phyloP scores from a whole-genome alignment of 1,139 yeast species.

The Blastobotrys proliferans region DNA sequence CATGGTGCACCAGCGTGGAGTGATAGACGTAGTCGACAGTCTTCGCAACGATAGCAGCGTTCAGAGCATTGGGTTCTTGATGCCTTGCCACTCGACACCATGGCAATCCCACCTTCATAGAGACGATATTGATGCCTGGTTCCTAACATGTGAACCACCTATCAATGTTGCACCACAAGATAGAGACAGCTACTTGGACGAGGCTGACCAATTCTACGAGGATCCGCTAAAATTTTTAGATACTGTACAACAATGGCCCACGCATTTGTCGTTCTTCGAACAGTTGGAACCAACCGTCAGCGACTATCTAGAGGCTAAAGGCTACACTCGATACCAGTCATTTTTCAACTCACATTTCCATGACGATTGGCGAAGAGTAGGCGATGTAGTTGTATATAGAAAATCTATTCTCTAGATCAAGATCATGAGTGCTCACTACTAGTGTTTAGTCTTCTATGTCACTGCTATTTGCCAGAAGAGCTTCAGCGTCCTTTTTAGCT shows the following conservation, averaged over 20 bases:
- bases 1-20: constrained; percentile 78
- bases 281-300: constrained; percentile 48
- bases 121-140: constrained; percentile 55
- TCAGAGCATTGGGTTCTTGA: constrained; percentile 66
- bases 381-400: constrained; percentile 65
- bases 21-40: constrained; percentile 57
- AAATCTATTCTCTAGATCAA: neutral
- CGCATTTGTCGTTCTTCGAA: constrained; percentile 67
- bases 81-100: constrained; percentile 98
- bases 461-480: constrained; percentile 2
- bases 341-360: constrained; percentile 79
- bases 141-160: constrained; percentile 92
- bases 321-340: constrained; percentile 39
- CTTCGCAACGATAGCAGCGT: constrained; percentile 45
- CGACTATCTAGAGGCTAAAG: constrained; percentile 38
- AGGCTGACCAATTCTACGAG: constrained; percentile 77
- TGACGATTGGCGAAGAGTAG: constrained; percentile 79
- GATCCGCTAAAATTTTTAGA: constrained; percentile 54
- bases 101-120: constrained; percentile 84
- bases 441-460: constrained; percentile 2
- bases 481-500: constrained; percentile 9
- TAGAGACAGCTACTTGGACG: constrained; percentile 61
- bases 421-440: neutral
- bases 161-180: constrained; percentile 33
- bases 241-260: constrained; percentile 55